Evolutionary conservation across 345 rosid genomes (phyloP), one percentile per base, ranked within the genome.

Genomic region (Kernera saxatilis): DNA sequence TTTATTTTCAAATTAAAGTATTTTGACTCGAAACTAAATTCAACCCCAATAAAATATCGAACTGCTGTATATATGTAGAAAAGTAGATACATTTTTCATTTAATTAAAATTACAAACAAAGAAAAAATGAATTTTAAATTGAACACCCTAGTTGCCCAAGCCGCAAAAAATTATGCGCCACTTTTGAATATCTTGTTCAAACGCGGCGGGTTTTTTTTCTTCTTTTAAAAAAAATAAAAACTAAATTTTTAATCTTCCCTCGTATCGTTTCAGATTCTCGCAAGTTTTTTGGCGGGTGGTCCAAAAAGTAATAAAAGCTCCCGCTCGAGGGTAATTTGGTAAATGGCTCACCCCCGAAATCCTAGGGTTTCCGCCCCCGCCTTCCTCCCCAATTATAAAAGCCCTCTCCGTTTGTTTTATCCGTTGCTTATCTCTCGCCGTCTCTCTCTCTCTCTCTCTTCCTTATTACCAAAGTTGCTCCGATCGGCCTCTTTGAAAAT

Each of bases 351-450:
- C 0, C 22, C 2, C 64, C 63, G 69, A 56, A 41, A 22, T 62
- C 25, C 59, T 82, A 81, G 88, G 88, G 86, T 81, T 85, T 77
- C 73, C 64, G 70, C 55, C 74, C 78, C 75, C 71, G 71, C 79
- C 46, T 56, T 54, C 46, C 48, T 52, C 60, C 45, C 2, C 43
- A 26, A 51, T 73, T 77, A 85, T 81, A 82, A 77, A 43, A 44
- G 0, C 52, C 36, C 44, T 62, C 59, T 41, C 51, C 18, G 63
- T 75, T 75, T 53, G 30, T 75, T 52, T 61, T 36, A 27, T 69
- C 59, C 40, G 68, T 74, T 59, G 25, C 37, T 21, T 5, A 9
- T 14, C 62, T 25, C 1, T 45, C 65, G 52, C 67, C 70, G 64
- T 52, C 72, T 59, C 61, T 22, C 14, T 43, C 55, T 27, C 66